Evolutionary conservation across 352 stramenopile genomes (phyloP), one percentile per base, ranked within the genome.

Genomic region (Blastocystis sp.): DNA sequence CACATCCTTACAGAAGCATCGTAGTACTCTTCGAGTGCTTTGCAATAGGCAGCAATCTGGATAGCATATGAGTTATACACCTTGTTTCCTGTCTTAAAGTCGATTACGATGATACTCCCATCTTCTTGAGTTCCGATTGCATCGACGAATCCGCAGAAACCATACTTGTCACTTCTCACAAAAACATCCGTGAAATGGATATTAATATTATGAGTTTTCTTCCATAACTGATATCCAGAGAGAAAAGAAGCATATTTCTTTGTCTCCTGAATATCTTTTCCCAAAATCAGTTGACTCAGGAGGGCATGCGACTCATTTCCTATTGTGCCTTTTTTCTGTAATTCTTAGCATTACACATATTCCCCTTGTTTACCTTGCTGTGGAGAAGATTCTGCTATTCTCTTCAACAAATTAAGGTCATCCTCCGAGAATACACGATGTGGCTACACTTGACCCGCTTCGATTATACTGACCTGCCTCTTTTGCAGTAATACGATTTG

Each of bases 181-280:
- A 84, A 84, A 69, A 84, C 73, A 45, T 84, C 73, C 20, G 73
- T 84, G 13, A 66, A 84, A 55, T 84, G 66, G 9, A 84, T 53
- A 54, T 84, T 55, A 13, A 84, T 66, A 23, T 37, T 20, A 50
- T 68, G 26, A 29, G 53, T 43, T 37, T 84, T 84, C 20, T 47
- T 84, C 73, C 73, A 84, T 29, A 84, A 45, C 5, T 29, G 45
- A 45, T 68, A 84, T 18, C 50, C 73, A 9, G 73, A 26, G 55
- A 84, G 26, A 20, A 66, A n/a, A 4, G 70, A 34, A n/a, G 61
- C 55, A 29, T 11, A 59, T 18, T n/a, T 80, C 11, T 50, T 23
- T 1, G 18, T 84, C 66, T 37, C 53, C 26, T 64, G 37, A 6
- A 66, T 26, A 18, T 56, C n/a, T 64, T 84, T 64, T 4, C 50